These are phyloP conservation scores for Fusarium paranaense DNA, from an alignment of 2,329 filamentous ascomycete species.

Conservation along the genomic window DNA sequence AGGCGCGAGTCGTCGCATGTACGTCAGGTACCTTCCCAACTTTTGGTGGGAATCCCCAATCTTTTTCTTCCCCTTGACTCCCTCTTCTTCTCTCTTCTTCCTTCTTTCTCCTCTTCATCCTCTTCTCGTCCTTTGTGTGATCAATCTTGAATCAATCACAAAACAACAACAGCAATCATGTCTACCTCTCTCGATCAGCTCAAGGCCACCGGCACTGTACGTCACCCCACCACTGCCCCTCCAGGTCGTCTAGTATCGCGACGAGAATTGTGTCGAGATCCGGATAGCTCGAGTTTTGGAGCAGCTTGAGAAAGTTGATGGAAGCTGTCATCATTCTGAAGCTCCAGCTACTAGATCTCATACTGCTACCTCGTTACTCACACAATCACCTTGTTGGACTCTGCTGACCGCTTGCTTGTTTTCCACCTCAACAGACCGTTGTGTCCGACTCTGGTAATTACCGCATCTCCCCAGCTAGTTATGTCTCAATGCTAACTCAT, in stretches of 20 bases:
- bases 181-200: slow-evolving; percentile 93
- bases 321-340: not conserved
- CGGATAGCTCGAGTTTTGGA: slow-evolving; percentile 8
- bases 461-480: slow-evolving; percentile 41
- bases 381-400: slow-evolving; percentile 6
- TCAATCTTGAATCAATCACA: slow-evolving; percentile 27
- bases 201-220: slow-evolving; percentile 95
- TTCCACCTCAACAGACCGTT: slow-evolving; percentile 73
- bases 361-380: not conserved
- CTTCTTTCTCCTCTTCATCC: slow-evolving; percentile 15
- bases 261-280: slow-evolving; percentile 8
- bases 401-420: slow-evolving; percentile 41
- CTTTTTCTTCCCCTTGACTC: slow-evolving; percentile 29
- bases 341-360: not conserved
- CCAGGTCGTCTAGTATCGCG: slow-evolving; percentile 39
- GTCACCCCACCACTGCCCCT: slow-evolving; percentile 59
- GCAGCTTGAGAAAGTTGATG: slow-evolving; percentile 8
- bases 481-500: slow-evolving; percentile 47
- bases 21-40: slow-evolving; percentile 39
- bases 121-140: slow-evolving; percentile 12
- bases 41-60: slow-evolving; percentile 35
- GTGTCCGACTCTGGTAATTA: slow-evolving; percentile 93
- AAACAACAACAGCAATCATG: slow-evolving; percentile 64
- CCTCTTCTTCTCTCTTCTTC: slow-evolving; percentile 16
- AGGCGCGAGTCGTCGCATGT: slow-evolving; percentile 33